phyloP scores from a whole-genome alignment of 352 stramenopile species.

The Phytophthora fragariae region DNA sequence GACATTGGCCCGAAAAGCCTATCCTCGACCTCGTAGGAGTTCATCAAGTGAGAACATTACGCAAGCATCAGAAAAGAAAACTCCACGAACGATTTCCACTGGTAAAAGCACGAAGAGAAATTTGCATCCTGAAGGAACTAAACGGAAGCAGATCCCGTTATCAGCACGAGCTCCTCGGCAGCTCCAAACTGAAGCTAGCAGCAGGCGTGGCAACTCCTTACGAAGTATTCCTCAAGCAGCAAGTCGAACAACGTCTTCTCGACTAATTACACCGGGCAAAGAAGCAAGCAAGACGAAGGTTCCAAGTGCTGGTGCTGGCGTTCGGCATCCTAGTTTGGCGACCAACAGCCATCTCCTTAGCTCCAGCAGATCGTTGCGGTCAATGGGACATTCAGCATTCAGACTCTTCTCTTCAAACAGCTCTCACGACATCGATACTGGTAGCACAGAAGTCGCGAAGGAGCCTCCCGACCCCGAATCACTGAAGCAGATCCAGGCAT shows the following conservation, averaged over 20 bases:
- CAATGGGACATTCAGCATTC: neutral
- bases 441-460: slow-evolving; percentile 11
- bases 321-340: neutral
- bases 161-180: slow-evolving; percentile 18
- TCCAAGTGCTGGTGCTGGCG: neutral
- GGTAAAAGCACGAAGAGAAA: neutral
- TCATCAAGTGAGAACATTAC: neutral
- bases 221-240: neutral
- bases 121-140: slow-evolving; percentile 1
- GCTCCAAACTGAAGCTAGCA: slow-evolving; percentile 6
- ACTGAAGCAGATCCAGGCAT: slow-evolving; percentile 48
- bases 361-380: neutral
- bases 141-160: slow-evolving; percentile 1
- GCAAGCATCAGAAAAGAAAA: slow-evolving; percentile 2
- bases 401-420: neutral
- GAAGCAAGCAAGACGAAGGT: neutral
- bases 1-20: slow-evolving; percentile 11
- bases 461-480: slow-evolving; percentile 21
- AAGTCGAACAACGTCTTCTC: slow-evolving; percentile 1
- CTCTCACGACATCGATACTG: neutral
- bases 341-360: slow-evolving; percentile 14
- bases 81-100: neutral
- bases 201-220: neutral
- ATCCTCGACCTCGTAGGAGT: neutral
- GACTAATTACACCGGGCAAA: neutral